These are phyloP conservation scores for Penicillium lagena DNA, from an alignment of 495 filamentous ascomycete species.

Conservation along the genomic window DNA sequence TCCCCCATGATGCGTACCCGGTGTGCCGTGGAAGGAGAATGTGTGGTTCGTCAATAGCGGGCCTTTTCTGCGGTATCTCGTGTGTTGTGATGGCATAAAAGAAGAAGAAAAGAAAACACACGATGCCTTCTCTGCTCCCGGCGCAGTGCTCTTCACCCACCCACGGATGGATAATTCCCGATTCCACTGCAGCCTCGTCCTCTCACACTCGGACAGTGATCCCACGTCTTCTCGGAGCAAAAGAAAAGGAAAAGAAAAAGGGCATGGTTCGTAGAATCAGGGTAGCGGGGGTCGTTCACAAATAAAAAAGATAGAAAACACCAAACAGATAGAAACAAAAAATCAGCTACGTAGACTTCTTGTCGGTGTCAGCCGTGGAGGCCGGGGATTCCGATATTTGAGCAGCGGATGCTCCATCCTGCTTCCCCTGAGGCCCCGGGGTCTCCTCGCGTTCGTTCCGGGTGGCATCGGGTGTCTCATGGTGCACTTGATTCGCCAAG, in stretches of 20 bases:
- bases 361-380: constrained; percentile 30
- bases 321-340: constrained; percentile 3
- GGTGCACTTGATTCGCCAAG: constrained; percentile 48
- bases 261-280: constrained; percentile 14
- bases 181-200: too few relatives aligned
- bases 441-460: constrained; percentile 52
- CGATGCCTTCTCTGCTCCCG: constrained; percentile 13
- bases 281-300: constrained; percentile 13
- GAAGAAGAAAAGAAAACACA: constrained; percentile 4
- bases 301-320: constrained; percentile 15
- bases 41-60: constrained; percentile 22
- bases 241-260: constrained; percentile 7
- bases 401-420: constrained; percentile 18
- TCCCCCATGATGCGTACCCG: background rate
- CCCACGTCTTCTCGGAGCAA: background rate
- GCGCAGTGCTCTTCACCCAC: constrained; percentile 7
- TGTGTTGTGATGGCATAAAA: constrained; percentile 22
- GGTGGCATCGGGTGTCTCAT: constrained; percentile 25
- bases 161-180: too few relatives aligned
- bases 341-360: constrained; percentile 20
- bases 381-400: constrained; percentile 45
- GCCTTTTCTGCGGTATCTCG: constrained; percentile 30
- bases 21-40: constrained; percentile 13
- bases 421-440: constrained; percentile 43
- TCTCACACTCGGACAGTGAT: background rate